A percentile compares a stretch with the other conserved stretches of the same genome.
Evolutionary conservation across 768 basidiomycete species (phyloP).

Genomic region (Rhizopogon vesiculosus): DNA sequence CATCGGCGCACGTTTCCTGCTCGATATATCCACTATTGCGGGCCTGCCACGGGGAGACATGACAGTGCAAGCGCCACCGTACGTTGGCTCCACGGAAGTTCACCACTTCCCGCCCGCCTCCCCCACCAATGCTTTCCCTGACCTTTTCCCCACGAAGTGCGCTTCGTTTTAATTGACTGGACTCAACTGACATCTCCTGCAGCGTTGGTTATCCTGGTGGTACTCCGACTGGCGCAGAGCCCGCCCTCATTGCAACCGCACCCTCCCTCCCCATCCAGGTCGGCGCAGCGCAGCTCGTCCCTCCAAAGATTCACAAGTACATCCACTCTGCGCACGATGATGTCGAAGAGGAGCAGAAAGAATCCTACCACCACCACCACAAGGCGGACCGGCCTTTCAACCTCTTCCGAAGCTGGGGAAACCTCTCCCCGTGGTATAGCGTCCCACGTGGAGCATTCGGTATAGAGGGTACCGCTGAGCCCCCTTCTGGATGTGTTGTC

Average conservation of each 20-base stretch:
- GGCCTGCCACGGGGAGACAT: slow-evolving; percentile 28
- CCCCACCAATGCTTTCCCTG: slow-evolving; percentile 69
- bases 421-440: slow-evolving; percentile 83
- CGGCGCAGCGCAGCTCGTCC: slow-evolving; percentile 59
- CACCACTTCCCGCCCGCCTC: slow-evolving; percentile 69
- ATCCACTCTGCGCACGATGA: background rate
- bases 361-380: slow-evolving; percentile 15
- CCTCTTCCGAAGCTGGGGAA: slow-evolving; percentile 78
- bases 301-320: slow-evolving; percentile 11
- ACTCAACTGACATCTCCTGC: background rate
- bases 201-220: slow-evolving; percentile 70
- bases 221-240: slow-evolving; percentile 78
- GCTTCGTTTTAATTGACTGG: background rate
- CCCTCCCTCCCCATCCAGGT: slow-evolving; percentile 77
- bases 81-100: slow-evolving; percentile 66
- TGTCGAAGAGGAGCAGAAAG: slow-evolving; percentile 11
- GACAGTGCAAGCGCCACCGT: slow-evolving; percentile 50
- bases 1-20: slow-evolving; percentile 44
- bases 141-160: slow-evolving; percentile 64
- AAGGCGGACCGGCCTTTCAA: slow-evolving; percentile 42
- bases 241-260: slow-evolving; percentile 67
- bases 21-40: slow-evolving; percentile 29
- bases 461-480: slow-evolving; percentile 62
- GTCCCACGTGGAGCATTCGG: slow-evolving; percentile 64
- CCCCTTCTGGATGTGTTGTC: slow-evolving; percentile 64